These are phyloP conservation scores for Huiozyma sinensis DNA, from an alignment of 805 yeast species.

Conservation along the genomic window DNA sequence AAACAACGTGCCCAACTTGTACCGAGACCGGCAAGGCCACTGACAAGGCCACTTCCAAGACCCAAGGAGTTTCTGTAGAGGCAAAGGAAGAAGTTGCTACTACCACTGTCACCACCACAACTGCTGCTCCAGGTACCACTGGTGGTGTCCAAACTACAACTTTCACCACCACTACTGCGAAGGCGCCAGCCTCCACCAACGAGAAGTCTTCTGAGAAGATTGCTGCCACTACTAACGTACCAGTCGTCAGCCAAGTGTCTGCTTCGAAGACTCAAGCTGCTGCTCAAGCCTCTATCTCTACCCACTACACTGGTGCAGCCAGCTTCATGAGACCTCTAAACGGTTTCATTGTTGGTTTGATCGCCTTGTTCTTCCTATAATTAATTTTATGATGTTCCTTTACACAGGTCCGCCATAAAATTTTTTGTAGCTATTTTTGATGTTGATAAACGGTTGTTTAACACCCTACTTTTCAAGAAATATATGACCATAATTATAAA, in stretches of 20 bases:
- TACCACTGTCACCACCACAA: background rate
- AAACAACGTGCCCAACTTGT: conserved; percentile 1
- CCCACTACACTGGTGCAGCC: background rate
- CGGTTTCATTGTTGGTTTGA: too few species aligned
- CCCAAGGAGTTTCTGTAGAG: background rate
- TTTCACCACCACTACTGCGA: background rate
- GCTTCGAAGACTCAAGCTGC: background rate
- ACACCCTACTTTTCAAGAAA: too few species aligned
- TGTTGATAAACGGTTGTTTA: too few species aligned
- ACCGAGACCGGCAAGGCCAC: background rate
- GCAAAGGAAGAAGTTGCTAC: background rate
- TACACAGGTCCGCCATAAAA: too few species aligned
- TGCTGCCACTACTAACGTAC: background rate
- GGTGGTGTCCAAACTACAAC: background rate
- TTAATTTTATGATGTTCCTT: too few species aligned
- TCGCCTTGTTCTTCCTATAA: too few species aligned
- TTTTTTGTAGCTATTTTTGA: too few species aligned
- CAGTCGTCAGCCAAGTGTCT: background rate
- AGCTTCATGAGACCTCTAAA: too few species aligned
- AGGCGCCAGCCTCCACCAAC: background rate
- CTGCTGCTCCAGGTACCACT: background rate
- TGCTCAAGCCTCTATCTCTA: background rate
- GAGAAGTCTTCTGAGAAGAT: background rate
- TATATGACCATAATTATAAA: too few species aligned
- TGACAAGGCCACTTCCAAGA: background rate